Percentiles rank a stretch among this genome's conserved stretches.
phyloP scores from a whole-genome alignment of 441 rosid genomes.

The Eutrema salsugineum region DNA sequence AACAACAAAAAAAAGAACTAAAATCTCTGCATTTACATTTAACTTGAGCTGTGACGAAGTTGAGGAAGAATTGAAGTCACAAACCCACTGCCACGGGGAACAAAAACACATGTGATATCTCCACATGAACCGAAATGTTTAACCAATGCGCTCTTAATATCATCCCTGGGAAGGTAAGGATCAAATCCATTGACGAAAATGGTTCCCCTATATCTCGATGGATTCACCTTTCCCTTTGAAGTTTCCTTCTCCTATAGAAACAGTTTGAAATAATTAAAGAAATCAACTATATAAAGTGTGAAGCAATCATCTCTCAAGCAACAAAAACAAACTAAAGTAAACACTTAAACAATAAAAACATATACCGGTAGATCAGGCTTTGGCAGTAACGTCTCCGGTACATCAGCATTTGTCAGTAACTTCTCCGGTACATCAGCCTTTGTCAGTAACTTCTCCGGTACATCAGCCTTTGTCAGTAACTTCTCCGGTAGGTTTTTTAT shows the following conservation, averaged over 20 bases:
- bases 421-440: too few species aligned
- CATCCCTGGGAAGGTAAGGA: slow-evolving; percentile 36
- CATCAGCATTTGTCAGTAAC: too few species aligned
- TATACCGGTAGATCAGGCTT: not conserved
- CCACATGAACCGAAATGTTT: slow-evolving; percentile 61
- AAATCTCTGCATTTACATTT: too few species aligned
- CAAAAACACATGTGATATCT: slow-evolving; percentile 40
- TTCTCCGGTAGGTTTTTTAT: not conserved
- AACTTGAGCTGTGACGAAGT: not conserved
- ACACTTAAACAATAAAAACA: not conserved
- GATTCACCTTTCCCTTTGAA: too few species aligned
- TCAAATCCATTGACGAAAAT: slow-evolving; percentile 56
- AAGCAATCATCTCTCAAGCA: not conserved
- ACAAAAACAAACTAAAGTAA: not conserved
- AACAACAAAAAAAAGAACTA: too few species aligned
- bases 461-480: not conserved
- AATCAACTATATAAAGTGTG: too few species aligned
- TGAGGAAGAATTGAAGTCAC: not conserved
- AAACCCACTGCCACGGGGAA: slow-evolving; percentile 62
- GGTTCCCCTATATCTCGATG: not conserved
- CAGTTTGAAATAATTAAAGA: too few species aligned
- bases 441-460: not conserved
- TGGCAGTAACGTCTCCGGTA: too few species aligned
- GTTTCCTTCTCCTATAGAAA: not conserved
- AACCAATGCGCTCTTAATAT: slow-evolving; percentile 39